These are phyloP conservation scores for Fusarium sp. DNA, from an alignment of 2,329 filamentous ascomycete genomes.

Conservation along the genomic window DNA sequence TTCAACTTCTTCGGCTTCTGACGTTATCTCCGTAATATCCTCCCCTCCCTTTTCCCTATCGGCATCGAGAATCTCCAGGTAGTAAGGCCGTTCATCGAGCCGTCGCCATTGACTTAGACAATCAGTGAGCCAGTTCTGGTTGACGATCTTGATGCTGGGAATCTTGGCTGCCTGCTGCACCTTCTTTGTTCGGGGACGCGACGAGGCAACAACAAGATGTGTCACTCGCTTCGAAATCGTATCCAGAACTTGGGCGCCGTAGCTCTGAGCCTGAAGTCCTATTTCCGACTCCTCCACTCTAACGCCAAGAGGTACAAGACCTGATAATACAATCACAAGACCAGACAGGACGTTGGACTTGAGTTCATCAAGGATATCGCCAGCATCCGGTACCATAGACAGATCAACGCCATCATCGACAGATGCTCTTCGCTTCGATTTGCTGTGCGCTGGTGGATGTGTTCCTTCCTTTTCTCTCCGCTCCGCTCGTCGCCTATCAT, in stretches of 20 bases:
- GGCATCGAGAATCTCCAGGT: slow-evolving; percentile 80
- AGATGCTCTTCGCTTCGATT: slow-evolving; percentile 49
- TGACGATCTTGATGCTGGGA: slow-evolving; percentile 88
- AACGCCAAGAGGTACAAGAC: slow-evolving; percentile 85
- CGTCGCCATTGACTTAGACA: slow-evolving; percentile 87
- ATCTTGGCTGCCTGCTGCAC: slow-evolving; percentile 87
- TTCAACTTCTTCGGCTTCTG: slow-evolving; percentile 50
- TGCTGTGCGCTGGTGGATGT: slow-evolving; percentile 54
- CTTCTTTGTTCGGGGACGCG: slow-evolving; percentile 86
- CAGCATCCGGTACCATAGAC: slow-evolving; percentile 82
- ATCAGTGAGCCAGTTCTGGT: slow-evolving; percentile 88
- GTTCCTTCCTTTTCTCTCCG: slow-evolving; percentile 53
- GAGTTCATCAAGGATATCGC: slow-evolving; percentile 83
- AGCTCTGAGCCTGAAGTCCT: slow-evolving; percentile 86
- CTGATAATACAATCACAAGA: slow-evolving; percentile 87
- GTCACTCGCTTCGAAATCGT: slow-evolving; percentile 74
- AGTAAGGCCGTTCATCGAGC: slow-evolving; percentile 82
- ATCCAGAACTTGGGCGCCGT: slow-evolving; percentile 77
- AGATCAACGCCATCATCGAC: slow-evolving; percentile 61
- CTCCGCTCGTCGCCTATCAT: slow-evolving; percentile 69
- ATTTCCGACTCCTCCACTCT: slow-evolving; percentile 87
- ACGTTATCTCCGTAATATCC: slow-evolving; percentile 50
- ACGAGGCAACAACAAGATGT: slow-evolving; percentile 79
- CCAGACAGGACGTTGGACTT: slow-evolving; percentile 82
- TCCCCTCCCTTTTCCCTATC: slow-evolving; percentile 64